A percentile compares a stretch with the other conserved stretches of the same genome.
Evolutionary conservation across 2,329 filamentous ascomycete genomes (phyloP).

Genomic region (Zymoseptoria passerinii): DNA sequence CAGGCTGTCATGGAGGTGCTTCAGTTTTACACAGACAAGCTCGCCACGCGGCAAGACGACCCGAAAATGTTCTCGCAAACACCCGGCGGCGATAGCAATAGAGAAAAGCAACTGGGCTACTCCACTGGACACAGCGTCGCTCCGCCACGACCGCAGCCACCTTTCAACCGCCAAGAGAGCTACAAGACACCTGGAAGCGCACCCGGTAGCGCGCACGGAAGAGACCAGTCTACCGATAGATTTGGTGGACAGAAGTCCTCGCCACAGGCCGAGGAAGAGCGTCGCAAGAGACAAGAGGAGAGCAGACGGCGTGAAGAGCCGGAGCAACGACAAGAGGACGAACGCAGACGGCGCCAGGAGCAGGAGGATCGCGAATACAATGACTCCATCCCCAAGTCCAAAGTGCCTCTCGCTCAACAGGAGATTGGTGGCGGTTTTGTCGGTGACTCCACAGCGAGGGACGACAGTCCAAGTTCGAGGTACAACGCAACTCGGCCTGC

Average conservation of each 20-base stretch:
- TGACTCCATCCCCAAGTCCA: constrained; percentile 74
- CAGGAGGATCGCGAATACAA: constrained; percentile 70
- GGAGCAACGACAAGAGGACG: constrained; percentile 27
- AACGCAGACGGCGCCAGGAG: constrained; percentile 53
- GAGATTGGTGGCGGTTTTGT: constrained; percentile 68
- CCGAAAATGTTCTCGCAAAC: constrained; percentile 61
- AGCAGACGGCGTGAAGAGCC: constrained; percentile 36
- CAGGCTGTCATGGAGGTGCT: constrained; percentile 64
- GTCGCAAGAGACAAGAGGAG: constrained; percentile 33
- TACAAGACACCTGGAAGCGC: constrained; percentile 25
- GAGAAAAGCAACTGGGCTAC: constrained; percentile 44
- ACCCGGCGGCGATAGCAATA: constrained; percentile 44
- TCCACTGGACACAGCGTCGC: constrained; percentile 39
- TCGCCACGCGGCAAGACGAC: constrained; percentile 66
- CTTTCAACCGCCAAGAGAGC: constrained; percentile 39
- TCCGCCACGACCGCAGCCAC: constrained; percentile 40
- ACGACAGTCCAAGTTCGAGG: constrained; percentile 44
- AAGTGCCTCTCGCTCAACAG: constrained; percentile 75
- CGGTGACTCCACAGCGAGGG: constrained; percentile 35
- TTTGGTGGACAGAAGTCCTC: constrained; percentile 17
- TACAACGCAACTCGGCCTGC: constrained; percentile 83
- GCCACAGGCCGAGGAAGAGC: constrained; percentile 31
- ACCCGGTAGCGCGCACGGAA: constrained; percentile 11
- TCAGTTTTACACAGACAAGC: constrained; percentile 73
- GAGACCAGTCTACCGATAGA: constrained; percentile 22